These are phyloP conservation scores for Pseudogymnoascus sp. DNA, from an alignment of 2,329 filamentous ascomycete species.

Conservation along the genomic window DNA sequence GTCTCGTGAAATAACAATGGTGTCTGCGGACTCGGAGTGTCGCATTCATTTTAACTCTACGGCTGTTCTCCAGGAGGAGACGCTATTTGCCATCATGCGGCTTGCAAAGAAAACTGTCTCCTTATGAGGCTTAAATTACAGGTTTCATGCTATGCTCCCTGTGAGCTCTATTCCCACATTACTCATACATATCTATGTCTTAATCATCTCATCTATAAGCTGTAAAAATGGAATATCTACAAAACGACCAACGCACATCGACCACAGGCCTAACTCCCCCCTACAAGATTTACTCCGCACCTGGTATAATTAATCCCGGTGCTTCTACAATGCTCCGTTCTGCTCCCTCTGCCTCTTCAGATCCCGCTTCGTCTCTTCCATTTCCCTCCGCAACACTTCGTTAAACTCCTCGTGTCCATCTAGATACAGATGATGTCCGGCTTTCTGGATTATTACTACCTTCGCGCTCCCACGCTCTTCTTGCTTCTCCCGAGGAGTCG, in stretches of 20 bases:
- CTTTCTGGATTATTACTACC: constrained; percentile 67
- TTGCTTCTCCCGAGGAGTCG: constrained; percentile 58
- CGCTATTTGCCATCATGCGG: neutral
- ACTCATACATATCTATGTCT: constrained; percentile 3
- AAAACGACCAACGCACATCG: constrained; percentile 3
- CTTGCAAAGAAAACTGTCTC: neutral
- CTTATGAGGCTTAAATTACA: neutral
- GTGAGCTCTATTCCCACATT: neutral
- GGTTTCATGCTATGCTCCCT: no score
- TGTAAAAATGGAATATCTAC: neutral
- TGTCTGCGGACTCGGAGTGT: neutral
- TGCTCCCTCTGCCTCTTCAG: constrained; percentile 14
- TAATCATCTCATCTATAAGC: constrained; percentile 3
- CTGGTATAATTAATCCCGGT: neutral
- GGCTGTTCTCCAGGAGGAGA: neutral
- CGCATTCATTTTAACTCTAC: neutral
- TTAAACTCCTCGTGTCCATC: constrained; percentile 67
- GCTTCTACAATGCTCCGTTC: neutral
- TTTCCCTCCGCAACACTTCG: constrained; percentile 53
- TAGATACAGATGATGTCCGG: constrained; percentile 65
- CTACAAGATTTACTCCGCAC: neutral
- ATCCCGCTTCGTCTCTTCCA: constrained; percentile 43
- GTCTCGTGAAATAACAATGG: neutral
- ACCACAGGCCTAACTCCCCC: neutral
- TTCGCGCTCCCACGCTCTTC: constrained; percentile 73